Evolutionary conservation across 345 rosid genomes (phyloP).

Genomic region (rapeseed (Brassica napus)): DNA sequence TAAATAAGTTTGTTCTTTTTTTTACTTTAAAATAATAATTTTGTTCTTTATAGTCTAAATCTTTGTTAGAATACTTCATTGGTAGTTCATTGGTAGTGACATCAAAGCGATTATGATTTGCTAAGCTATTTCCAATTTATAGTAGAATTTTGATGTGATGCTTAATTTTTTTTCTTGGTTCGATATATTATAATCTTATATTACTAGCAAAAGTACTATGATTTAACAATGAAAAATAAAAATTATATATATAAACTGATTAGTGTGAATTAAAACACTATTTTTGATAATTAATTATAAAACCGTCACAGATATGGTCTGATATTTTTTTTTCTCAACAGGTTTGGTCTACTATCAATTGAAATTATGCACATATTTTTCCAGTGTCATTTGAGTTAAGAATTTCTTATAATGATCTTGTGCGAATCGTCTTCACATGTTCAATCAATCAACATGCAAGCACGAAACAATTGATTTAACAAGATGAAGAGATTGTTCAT

Average conservation of each 20-base stretch:
- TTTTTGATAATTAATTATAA: neutral
- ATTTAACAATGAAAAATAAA: neutral
- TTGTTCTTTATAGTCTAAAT: too few relatives aligned
- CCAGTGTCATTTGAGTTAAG: neutral
- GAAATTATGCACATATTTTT: neutral
- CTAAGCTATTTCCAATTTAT: neutral
- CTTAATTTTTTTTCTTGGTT: neutral
- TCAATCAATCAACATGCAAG: too few relatives aligned
- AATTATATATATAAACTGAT: neutral
- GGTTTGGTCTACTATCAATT: neutral
- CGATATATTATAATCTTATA: neutral
- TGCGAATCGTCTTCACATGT: too few relatives aligned
- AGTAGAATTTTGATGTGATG: neutral
- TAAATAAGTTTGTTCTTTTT: neutral
- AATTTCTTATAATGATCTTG: neutral
- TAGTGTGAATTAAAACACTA: neutral
- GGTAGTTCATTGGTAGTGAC: neutral
- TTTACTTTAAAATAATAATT: neutral
- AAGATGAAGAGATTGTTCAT: too few relatives aligned
- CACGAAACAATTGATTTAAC: too few relatives aligned
- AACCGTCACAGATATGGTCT: neutral
- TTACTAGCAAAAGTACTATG: neutral
- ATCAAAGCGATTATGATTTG: neutral
- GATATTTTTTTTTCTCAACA: neutral
- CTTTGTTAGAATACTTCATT: neutral